A percentile compares a stretch with the other conserved stretches of the same genome.
Conservation (phyloP, 192 early-diverging fungal species). For the Backusella mclennaniae region DNA sequence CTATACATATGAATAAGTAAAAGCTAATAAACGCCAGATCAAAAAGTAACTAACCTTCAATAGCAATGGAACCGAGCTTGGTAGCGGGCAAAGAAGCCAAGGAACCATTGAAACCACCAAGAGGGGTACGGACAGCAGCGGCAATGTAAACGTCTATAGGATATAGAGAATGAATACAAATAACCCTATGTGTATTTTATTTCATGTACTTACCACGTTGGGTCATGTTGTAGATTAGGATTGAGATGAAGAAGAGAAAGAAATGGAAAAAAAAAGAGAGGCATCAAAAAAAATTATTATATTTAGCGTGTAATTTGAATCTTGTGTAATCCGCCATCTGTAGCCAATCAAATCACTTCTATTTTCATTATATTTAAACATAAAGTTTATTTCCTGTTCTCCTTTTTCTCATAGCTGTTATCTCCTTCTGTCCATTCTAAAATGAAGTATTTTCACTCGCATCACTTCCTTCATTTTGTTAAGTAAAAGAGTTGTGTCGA, state of each 20-base stretch:
- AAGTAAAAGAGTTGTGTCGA: neutral
- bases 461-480: neutral
- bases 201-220: conserved; percentile 10
- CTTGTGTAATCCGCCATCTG: neutral
- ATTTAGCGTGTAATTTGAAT: neutral
- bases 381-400: conserved; percentile 9
- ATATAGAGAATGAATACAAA: too few relatives aligned
- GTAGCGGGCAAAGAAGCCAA: conserved; percentile 79
- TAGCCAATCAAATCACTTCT: neutral
- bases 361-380: neutral
- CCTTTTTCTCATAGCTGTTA: neutral
- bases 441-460: neutral
- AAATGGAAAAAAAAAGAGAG: neutral
- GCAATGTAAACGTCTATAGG: conserved; percentile 81
- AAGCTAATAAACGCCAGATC: neutral
- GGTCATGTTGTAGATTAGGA: conserved; percentile 12
- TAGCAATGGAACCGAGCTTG: conserved; percentile 83
- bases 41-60: conserved; percentile 61
- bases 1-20: conserved; percentile 17
- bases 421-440: neutral
- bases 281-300: neutral
- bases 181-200: too few relatives aligned
- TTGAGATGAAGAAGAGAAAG: neutral
- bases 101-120: conserved; percentile 90
- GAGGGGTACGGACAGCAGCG: conserved; percentile 85